Base-by-base conservation (phyloP, 805 yeast species). In the Lipomyces yamadae region DNA sequence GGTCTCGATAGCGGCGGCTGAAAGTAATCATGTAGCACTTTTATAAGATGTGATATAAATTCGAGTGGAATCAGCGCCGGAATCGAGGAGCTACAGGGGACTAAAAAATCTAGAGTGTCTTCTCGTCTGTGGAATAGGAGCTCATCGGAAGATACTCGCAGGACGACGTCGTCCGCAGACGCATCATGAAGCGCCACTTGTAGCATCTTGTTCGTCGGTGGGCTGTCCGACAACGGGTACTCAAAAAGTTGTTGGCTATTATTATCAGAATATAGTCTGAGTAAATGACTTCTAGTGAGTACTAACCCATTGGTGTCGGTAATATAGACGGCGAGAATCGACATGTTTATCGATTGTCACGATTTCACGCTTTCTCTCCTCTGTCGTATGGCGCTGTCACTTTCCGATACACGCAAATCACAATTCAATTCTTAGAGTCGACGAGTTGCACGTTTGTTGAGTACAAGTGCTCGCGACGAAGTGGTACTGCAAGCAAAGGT, bases 1-100 rank as follows among this genome's bases (percentile, higher is more conserved):
- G 60, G 65, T n/a, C 66, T 56, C 10, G 69, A 59, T 11, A 65
- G 29, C 1, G 87, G 87, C 45, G 77, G 77, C 18, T 82, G 83
- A 68, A 91, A 88, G 76, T 87, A 90, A 63, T 85, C 87, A 58
- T 81, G 79, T 70, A 90, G 79, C 0, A 82, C 82, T 24, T 77
- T 82, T 13, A 87, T 79, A 30, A 90, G 76, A 35, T 82, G 76
- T 34, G 80, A 78, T 30, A 87, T 76, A 64, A 90, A 84, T 32
- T 82, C 82, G 66, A 82, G 81, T 0, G 91, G 86, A n/a, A 83
- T 76, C 61, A 85, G 72, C 0, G 90, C 88, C 56, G 86, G 85
- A 29, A 72, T 69, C 1, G 73, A 50, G 3, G 76, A 48, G 3
- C 74, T 66, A 61, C 77, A 77, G 13, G 78, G 78, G 8, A 77